Evolutionary conservation across 2,329 filamentous ascomycete species (phyloP).

Genomic region (Xylaria sp.): DNA sequence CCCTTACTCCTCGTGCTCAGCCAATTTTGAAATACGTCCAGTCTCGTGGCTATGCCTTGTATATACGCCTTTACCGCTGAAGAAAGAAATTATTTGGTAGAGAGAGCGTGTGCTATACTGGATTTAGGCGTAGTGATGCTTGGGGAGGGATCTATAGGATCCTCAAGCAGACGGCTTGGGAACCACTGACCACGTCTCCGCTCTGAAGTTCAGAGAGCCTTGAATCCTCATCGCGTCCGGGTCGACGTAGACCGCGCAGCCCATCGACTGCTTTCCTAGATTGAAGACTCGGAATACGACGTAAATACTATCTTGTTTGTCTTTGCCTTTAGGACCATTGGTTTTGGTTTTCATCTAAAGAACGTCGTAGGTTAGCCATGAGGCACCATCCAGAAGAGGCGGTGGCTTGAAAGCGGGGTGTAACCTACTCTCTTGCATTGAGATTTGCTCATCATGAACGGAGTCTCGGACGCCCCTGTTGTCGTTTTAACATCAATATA

Average conservation of each 20-base stretch:
- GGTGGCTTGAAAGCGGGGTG: not conserved
- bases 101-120: not conserved
- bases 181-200: constrained; percentile 12
- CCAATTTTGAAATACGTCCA: not conserved
- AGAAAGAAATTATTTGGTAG: not conserved
- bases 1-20: not conserved
- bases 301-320: constrained; percentile 9
- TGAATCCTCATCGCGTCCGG: constrained; percentile 8
- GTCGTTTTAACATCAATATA: constrained; percentile 17
- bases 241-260: constrained; percentile 10
- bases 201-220: constrained; percentile 9
- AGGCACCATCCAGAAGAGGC: not conserved
- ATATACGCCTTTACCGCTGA: not conserved
- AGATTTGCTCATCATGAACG: constrained; percentile 12
- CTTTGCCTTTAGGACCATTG: constrained; percentile 4
- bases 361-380: not conserved
- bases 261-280: constrained; percentile 8
- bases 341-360: constrained; percentile 11
- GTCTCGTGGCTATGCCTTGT: not conserved
- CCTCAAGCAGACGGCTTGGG: constrained; percentile 1
- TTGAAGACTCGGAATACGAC: constrained; percentile 15
- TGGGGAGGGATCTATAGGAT: not conserved
- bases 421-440: constrained; percentile 11
- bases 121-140: not conserved
- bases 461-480: constrained; percentile 7